Base-by-base conservation (phyloP, 2,329 filamentous ascomycete species). In the Leptographium lundbergii region DNA sequence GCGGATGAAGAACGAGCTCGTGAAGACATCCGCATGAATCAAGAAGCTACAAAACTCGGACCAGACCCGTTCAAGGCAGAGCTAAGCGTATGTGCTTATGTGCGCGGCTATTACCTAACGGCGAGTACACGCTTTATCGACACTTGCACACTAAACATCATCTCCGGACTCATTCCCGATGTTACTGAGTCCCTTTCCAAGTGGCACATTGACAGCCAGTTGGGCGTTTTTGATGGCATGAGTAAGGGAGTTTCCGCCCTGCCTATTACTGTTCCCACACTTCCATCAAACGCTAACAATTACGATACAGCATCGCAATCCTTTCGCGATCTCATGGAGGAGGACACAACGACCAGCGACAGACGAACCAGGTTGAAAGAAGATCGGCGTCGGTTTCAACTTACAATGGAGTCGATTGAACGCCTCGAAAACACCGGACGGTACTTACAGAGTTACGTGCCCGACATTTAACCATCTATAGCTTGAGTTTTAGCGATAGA, bases 61-160 rank as follows among this genome's bases (percentile, higher is more conserved):
- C 68, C 73, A 0, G 87, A 90, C 64, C 73, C 75, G 0, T 89
- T 82, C 63, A 67, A 74, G 1, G 69, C 72, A 0, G 86, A 89
- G 66, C 69, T 91, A 0, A 74, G 78, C 10, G 80, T 87, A 0
- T 79, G 87, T 0, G 77, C 83, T 0, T 82, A 82, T 4, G 77
- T 88, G 52, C 75, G 85, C 0, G 85, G 80, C 0, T 91, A 90
- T 68, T 91, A 91, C 66, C 76, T 81, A 54, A 79, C 86, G 5
- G 86, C 87, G 0, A 79, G 82, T 0, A 72, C 77, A 39, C 79
- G 86, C 1, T 87, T 89, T 64, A 75, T 82, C 0, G 86, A 91
- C 59, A 69, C 71, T 2, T 72, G 76, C 7, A 71, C 74, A 1
- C 72, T 80, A 27, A 72, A 76, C 54, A 69, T 81, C 58, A 73